Evolutionary conservation across 2,329 filamentous ascomycete species (phyloP), one percentile per base, ranked within the genome.

Genomic region (Amphichorda felina): DNA sequence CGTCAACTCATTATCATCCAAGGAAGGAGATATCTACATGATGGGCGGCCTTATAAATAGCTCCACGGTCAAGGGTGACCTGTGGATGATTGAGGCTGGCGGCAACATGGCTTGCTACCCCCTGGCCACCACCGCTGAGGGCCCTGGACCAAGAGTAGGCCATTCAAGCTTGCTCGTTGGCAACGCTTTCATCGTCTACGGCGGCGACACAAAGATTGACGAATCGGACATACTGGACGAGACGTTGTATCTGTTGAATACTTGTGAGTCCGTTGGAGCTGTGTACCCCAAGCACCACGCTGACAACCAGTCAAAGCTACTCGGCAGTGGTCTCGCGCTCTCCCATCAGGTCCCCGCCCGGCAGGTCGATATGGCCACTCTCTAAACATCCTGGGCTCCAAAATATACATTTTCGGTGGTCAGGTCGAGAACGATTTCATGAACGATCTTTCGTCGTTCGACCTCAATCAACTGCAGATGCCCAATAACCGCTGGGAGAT

Each of bases 101-200:
- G 81, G 79, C 8, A 88, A 75, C 54, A 76, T 96, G 67, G 75
- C 85, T 16, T 96, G 91, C 58, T 94, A 93, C 54, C 89, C 88
- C 17, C 76, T 98, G 38, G 76, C 82, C 9, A 95, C 91, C 1
- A 91, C 87, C 1, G 83, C 87, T 15, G 91, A 98, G 58, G 91
- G 91, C 0, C 93, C 91, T 2, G 88, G 91, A 4, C 91, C 93
- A 2, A 76, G 91, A 63, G 91, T 98, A 35, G 91, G 91, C 4
- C 91, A 98, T 61, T 73, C 89, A 15, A 93, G 88, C 65, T 66
- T 98, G 50, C 70, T 98, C 13, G 91, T 98, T 36, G 93, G 93
- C 39, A 98, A 98, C 59, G 91, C 91, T 1, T 98, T 96, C 56
- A 98, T 98, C 47, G 91, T 98, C 10, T 98, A 96, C 53, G 93